Conservation (phyloP, 2,329 filamentous ascomycete species). For the Fusarium phyllophilum region DNA sequence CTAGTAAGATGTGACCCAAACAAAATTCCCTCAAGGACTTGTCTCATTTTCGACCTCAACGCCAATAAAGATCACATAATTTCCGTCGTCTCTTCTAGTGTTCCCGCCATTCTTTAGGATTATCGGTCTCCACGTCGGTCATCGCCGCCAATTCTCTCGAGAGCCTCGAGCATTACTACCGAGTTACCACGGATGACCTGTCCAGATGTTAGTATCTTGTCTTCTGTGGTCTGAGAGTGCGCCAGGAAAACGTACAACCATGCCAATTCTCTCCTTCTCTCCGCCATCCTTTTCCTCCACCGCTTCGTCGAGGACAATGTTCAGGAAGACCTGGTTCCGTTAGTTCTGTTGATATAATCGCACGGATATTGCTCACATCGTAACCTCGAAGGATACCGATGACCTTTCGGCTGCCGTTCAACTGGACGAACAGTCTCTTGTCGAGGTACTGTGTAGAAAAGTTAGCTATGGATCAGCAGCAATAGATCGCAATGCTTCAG, state of each 20-base stretch:
- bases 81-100: constrained; percentile 22
- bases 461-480: constrained; percentile 37
- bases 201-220: constrained; percentile 39
- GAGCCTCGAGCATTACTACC: constrained; percentile 94
- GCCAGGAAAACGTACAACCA: constrained; percentile 74
- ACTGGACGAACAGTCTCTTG: constrained; percentile 96
- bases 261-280: constrained; percentile 89
- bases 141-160: constrained; percentile 74
- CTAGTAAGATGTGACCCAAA: constrained; percentile 44
- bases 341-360: neutral
- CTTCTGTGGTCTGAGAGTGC: neutral
- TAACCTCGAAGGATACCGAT: constrained; percentile 94
- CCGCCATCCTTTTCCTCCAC: constrained; percentile 93
- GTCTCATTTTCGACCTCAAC: constrained; percentile 49
- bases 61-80: constrained; percentile 46
- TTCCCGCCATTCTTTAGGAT: constrained; percentile 10
- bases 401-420: constrained; percentile 98
- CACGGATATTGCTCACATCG: constrained; percentile 72
- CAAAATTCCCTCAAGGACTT: constrained; percentile 33
- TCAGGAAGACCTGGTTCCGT: constrained; percentile 84
- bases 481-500: constrained; percentile 1
- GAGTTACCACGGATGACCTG: constrained; percentile 97
- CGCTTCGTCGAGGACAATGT: constrained; percentile 97
- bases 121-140: constrained; percentile 56
- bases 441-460: constrained; percentile 83